Base-by-base conservation (phyloP, 192 early-diverging fungal genomes). In the Podila verticillata region DNA sequence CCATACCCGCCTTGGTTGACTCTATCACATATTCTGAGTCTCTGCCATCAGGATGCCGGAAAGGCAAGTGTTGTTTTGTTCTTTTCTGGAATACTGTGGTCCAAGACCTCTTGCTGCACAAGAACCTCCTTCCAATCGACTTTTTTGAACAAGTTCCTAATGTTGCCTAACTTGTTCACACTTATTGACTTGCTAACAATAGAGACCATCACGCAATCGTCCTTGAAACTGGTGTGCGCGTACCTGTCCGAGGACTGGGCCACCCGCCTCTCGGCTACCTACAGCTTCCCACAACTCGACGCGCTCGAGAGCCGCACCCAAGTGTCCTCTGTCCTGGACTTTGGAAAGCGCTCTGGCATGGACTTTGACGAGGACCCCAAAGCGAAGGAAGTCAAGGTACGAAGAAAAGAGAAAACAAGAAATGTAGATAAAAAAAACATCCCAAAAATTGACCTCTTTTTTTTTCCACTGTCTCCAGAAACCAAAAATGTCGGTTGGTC, bases 401-500 rank as follows among this genome's bases (percentile, higher is more conserved):
- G 12, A 17, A 20, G 31, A 22, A 2, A 0, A n/a, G 19, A 26
- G 15, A 48, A 48, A 47, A 28, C 17, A 4, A 15, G 19, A 44
- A 10, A 26, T 26, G 58, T 60, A 2, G 31, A 8, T 9, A 17
- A 12, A 10, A 60, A 19, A 20, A 15, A 34, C 19, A 12, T 61
- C 0, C 31, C 7, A 4, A 12, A 17, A 31, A 56, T 30, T 36
- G 4, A 26, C n/a, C 10, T 28, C 5, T 6, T 57, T 60, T 34
- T 5, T 62, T 19, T 22, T 29, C 28, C 6, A 28, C 34, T 9
- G 13, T n/a, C 7, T 26, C 56, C 61, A 86, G 83, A 87, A 87
- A 75, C 74, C 80, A 19, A 87, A 87, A 70, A 70, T 87, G 70
- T 73, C 85, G 7, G 66, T 58, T 15, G 81, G 83, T 30, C 83